Evolutionary conservation across 805 yeast genomes (phyloP), one percentile per base, ranked within the genome.

Genomic region (Monosporozyma yasuniensis): DNA sequence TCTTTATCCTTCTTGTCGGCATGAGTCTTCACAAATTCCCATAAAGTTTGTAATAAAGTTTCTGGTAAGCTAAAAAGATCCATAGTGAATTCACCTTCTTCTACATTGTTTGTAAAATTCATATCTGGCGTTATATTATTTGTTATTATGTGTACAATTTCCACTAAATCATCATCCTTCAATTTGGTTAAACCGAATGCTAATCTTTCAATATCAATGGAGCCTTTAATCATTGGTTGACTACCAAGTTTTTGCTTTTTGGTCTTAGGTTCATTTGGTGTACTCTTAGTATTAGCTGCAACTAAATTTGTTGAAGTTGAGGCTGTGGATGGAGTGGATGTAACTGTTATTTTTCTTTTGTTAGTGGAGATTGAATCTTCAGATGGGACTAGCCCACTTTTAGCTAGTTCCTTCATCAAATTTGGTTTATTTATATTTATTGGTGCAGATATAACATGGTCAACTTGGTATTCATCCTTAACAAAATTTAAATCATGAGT

Each of bases 21-120:
- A 59, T 87, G 83, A 69, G 84, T 87, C 69, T 83, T 83, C 41
- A 91, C 96, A 66, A 85, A 90, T 56, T 91, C 98, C 95, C 95
- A 89, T 68, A 91, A 76, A 74, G 95, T 86, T 72, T 87, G 88
- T 65, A 93, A 77, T 65, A 93, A 73, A 41, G 85, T 80, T 65
- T 91, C 97, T 19, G 98, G 98, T 57, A 91, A 74, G 25, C 97
- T 90, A 68, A 81, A 90, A 58, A 91, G 77, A 70, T 91, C 99
- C 87, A 91, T 87, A 49, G 95, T 88, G 67, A 93, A 91, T 72
- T 93, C 98, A 48, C 99, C 99, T 60, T 87, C 91, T 54, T 91
- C 98, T 47, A 87, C 89, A 61, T 91, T 96, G 67, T 93, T 91
- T 65, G 90, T 90, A 59, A 91, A 84, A 69, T 85, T 89, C 96